Evolutionary conservation across 768 basidiomycete species (phyloP), one percentile per base, ranked within the genome.

Genomic region (Chalciporus pseudorubinellus): DNA sequence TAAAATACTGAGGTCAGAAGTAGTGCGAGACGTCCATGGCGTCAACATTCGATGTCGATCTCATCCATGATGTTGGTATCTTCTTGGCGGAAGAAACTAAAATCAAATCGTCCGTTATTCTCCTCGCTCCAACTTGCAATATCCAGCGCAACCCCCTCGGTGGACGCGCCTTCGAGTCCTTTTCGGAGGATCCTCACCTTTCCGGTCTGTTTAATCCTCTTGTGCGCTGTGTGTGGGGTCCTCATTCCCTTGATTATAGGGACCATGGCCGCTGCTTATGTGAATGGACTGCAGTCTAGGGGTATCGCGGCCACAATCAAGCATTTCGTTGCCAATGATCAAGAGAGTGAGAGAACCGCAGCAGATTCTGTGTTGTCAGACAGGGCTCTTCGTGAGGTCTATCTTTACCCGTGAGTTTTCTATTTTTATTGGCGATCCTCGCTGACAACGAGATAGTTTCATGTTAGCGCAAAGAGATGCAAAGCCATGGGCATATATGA

Each of bases 61-160:
- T 87, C 39, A 68, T 86, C 36, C 64, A 70, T 28, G 59, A 78
- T 43, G 79, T 80, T 31, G 87, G 85, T 28, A 66, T 63, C 18
- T 82, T 86, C 47, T 72, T 90, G 43, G 87, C 75, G 0, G 72
- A 78, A 51, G 86, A 89, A 65, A 74, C 84, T 22, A 86, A 87
- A 59, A 70, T 77, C 57, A 85, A 85, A 61, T 81, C 82, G 4
- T 79, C 81, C 1, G 78, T 81, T 33, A 72, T 85, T 31, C 71
- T 88, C 13, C 75, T 88, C 24, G 86, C 84, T 3, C 87, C 85
- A 9, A 89, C 87, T 0, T 85, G 85, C 70, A 89, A 88, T 63
- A 88, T 87, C 36, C 85, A 84, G 62, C 77, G 87, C 33, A 78
- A 77, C 8, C 82, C 81, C 14, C 68, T 83, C 3, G 83, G 81